Base-by-base conservation (phyloP, 2,329 filamentous ascomycete genomes). In the Aspergillus unguis region DNA sequence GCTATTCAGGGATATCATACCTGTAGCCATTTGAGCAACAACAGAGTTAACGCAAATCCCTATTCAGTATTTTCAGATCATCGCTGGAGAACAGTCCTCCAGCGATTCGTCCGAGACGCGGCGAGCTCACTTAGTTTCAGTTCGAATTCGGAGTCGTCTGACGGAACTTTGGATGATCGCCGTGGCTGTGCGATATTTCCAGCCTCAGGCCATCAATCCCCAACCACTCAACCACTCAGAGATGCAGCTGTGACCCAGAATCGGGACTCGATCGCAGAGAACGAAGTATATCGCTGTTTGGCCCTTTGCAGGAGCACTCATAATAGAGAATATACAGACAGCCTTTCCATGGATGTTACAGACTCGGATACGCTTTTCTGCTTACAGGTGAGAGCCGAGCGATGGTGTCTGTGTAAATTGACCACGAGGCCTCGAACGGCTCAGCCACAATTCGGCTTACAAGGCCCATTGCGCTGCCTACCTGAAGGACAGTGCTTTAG, bases 21-120 rank as follows among this genome's bases (percentile, higher is more conserved):
- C 61, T 61, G 61, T 63, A 58, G 61, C 61, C 61, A 63, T 63
- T 53, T 55, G 36, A 26, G 40, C 37, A 45, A 9, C n/a, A n/a
- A 29, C 5, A 46, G 44, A 54, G 48, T 38, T 3, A 29, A 31
- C 10, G 36, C 17, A 36, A 45, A 27, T 32, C 17, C n/a, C 40
- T 29, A 48, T 28, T 36, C 2, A 23, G 2, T 46, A 35, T 29
- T 36, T 50, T 57, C 43, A 59, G 44, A 58, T 53, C 55, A 62
- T 60, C 49, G 44, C 44, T 23, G 23, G 40, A 43, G 33, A 27
- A 17, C 6, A 23, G 10, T 9, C 17, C 7, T 36, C 9, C 36
- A n/a, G 28, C 35, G 35, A 51, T 9, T 11, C 25, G n/a, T 29
- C 42, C 25, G 26, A 23, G 9, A 29, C 11, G 25, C 35, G 33